Percentiles rank a stretch among this genome's conserved stretches.
Conservation (phyloP, 768 basidiomycete genomes). For the Termitomyces sp. region DNA sequence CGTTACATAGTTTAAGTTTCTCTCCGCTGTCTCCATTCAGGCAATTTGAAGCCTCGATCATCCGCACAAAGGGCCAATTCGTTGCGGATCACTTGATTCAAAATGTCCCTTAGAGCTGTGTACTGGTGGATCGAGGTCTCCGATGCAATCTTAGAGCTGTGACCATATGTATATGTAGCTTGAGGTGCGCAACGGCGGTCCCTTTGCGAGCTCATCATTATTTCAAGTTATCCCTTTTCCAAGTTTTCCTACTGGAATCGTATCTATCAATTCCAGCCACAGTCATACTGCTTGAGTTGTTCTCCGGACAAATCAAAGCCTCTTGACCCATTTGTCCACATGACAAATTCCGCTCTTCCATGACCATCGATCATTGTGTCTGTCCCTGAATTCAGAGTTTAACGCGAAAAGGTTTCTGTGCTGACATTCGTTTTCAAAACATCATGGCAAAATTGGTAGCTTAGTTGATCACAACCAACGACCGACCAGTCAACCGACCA, state of each 20-base stretch:
- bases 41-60: slow-evolving; percentile 1
- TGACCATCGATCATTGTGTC: neutral
- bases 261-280: no score
- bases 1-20: no score
- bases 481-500: neutral
- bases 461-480: no score
- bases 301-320: no score
- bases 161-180: neutral
- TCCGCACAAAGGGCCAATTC: neutral
- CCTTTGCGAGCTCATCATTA: neutral
- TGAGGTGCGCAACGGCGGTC: neutral
- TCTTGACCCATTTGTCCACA: neutral
- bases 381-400: neutral
- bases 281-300: no score
- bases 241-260: neutral
- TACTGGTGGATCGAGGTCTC: neutral
- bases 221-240: neutral
- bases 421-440: neutral
- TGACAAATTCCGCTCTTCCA: neutral
- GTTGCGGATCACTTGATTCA: neutral
- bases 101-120: slow-evolving; percentile 7
- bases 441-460: neutral
- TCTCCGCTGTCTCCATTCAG: slow-evolving; percentile 1
- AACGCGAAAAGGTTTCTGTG: neutral
- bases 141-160: neutral